phyloP scores from a whole-genome alignment of 2,329 filamentous ascomycete genomes.

The Fusarium protoensiforme region DNA sequence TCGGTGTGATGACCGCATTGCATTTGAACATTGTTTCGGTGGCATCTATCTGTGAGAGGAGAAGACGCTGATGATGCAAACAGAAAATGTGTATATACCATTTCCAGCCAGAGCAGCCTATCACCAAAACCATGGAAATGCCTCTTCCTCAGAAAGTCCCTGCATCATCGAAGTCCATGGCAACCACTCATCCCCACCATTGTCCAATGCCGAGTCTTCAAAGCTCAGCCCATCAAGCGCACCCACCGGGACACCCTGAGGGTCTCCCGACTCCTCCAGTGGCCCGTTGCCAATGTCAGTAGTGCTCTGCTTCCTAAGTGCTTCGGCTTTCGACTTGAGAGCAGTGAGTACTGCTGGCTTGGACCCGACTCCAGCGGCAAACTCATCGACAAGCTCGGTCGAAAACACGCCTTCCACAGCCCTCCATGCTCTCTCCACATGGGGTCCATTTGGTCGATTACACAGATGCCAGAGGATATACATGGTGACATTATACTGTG shows the following conservation, averaged over 20 bases:
- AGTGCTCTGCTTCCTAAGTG: background rate
- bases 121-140: background rate
- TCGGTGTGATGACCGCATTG: background rate
- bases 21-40: too few relatives aligned
- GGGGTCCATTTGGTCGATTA: background rate
- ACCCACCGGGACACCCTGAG: background rate
- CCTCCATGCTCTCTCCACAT: background rate
- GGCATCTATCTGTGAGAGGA: background rate
- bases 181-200: background rate
- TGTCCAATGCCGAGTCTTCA: background rate
- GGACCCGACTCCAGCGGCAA: background rate
- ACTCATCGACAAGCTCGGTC: background rate
- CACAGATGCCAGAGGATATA: background rate
- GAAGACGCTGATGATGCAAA: background rate
- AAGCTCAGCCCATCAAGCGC: background rate
- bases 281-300: too few relatives aligned
- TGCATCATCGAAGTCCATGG: background rate
- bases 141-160: background rate
- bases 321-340: background rate
- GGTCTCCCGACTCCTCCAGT: too few relatives aligned
- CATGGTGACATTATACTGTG: background rate
- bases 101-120: too few relatives aligned
- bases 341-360: background rate
- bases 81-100: background rate
- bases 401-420: background rate